Evolutionary conservation across 345 rosid genomes (phyloP), one percentile per base, ranked within the genome.

Genomic region (Hirschfeldia incana): DNA sequence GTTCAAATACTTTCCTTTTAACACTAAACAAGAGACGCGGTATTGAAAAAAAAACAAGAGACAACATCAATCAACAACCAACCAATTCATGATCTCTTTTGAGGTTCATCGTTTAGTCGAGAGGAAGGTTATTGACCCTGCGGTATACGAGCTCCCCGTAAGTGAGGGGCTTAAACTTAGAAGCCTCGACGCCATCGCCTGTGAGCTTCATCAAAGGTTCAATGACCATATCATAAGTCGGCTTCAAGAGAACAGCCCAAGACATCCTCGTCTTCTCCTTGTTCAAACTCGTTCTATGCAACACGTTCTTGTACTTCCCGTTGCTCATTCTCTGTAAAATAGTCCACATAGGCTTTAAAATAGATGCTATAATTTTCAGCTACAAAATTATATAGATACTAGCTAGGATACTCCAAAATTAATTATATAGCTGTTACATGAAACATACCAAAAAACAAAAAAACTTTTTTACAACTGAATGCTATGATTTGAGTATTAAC

Each of bases 301-400:
- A 57, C 61, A 57, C 61, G 61, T 57, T 57, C 61, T 57, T 57
- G 61, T 57, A 57, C 29, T 57, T 57, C 29, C 61, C 61, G 2
- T 57, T 55, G 60, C 60, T 55, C 60, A 55, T 55, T 55, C 60
- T 21, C 21, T 21, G 21, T 21, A 21, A 21, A 21, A 21, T 21
- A 21, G 21, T 21, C 21, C 21, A 21, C 21, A 21, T 21, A 21
- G 21, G 21, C 21, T 21, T 21, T 21, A 21, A 21, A 21, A 21
- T 21, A 21, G 21, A 21, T 21, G 21, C 21, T 21, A 21, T 21
- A 21, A 21, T 21, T 21, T 21, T 21, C 21, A 21, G 21, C 21
- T 21, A 21, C 21, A 21, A 21, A 21, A 21, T 21, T 21, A 21
- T 21, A 21, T 21, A 21, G 21, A 21, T 21, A 21, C 21, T 21